A percentile compares a stretch with the other conserved stretches of the same genome.
Conservation (phyloP, 805 yeast genomes). For the Saturnispora bothae region DNA sequence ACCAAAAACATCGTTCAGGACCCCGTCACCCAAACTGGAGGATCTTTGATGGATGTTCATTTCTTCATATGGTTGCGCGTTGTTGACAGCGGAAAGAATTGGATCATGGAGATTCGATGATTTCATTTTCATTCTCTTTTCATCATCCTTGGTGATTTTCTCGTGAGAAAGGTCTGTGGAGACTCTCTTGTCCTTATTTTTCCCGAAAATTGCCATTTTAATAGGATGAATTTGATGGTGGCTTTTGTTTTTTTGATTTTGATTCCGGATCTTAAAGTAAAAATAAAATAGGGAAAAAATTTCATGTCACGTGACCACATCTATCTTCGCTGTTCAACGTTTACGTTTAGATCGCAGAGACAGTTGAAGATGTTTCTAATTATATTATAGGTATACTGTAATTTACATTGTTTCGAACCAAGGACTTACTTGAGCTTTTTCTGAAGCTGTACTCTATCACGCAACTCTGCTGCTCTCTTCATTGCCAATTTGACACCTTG, state of each 20-base stretch:
- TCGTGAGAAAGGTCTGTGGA: slow-evolving; percentile 12
- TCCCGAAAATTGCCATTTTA: slow-evolving; percentile 37
- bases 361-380: too few species aligned
- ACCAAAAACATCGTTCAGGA: slow-evolving; percentile 76
- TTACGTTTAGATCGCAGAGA: too few species aligned
- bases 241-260: too few species aligned
- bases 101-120: slow-evolving; percentile 77
- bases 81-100: slow-evolving; percentile 85
- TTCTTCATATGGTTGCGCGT: slow-evolving; percentile 90
- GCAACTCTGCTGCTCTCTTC: slow-evolving; percentile 9
- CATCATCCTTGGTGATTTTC: slow-evolving; percentile 41
- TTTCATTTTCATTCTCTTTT: slow-evolving; percentile 47
- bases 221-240: too few species aligned
- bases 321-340: too few species aligned
- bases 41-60: slow-evolving; percentile 29
- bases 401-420: too few species aligned
- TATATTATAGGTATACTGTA: too few species aligned
- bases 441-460: background rate
- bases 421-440: background rate
- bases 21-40: slow-evolving; percentile 31
- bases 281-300: too few species aligned
- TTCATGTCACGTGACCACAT: too few species aligned
- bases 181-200: slow-evolving; percentile 24
- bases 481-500: slow-evolving; percentile 10
- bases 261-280: too few species aligned